Evolutionary conservation across 192 early-diverging fungal species (phyloP).

Genomic region (Backusella westeae): DNA sequence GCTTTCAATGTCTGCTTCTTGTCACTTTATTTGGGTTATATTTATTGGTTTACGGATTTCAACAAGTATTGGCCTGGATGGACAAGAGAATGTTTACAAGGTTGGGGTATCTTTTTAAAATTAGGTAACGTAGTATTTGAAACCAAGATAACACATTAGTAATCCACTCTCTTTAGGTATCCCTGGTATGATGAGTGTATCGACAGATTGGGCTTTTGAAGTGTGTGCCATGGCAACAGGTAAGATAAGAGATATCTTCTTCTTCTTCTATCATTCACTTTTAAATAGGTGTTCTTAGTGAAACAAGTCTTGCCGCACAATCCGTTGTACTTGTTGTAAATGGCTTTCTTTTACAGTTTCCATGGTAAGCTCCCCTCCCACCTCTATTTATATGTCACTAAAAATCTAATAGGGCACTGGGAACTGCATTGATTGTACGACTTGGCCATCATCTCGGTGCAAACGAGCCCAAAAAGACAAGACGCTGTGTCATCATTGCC

Average conservation of each 20-base stretch:
- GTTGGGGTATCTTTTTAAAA: conserved; percentile 24
- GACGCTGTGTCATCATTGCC: background rate
- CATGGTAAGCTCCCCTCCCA: background rate
- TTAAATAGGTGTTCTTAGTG: conserved; percentile 18
- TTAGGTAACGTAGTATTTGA: conserved; percentile 29
- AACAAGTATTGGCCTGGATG: conserved; percentile 14
- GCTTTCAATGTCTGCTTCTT: background rate
- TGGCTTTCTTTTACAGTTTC: conserved; percentile 24
- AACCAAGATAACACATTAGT: too few relatives aligned
- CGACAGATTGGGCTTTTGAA: conserved; percentile 36
- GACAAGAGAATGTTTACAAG: background rate
- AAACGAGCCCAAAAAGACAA: conserved; percentile 15
- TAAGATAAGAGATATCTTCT: background rate
- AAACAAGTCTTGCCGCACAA: conserved; percentile 27
- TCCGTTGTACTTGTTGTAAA: conserved; percentile 21
- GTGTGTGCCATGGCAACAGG: conserved; percentile 24
- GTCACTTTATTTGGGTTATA: background rate
- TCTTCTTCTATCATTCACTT: background rate
- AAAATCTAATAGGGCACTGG: conserved; percentile 5
- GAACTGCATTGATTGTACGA: conserved; percentile 21
- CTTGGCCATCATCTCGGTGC: conserved; percentile 31
- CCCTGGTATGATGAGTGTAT: conserved; percentile 34
- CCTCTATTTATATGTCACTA: background rate
- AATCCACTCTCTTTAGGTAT: background rate
- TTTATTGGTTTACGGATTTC: background rate